These are phyloP conservation scores for Cladosporium austrohemisphaericum DNA, from an alignment of 2,329 filamentous ascomycete species.

Conservation along the genomic window DNA sequence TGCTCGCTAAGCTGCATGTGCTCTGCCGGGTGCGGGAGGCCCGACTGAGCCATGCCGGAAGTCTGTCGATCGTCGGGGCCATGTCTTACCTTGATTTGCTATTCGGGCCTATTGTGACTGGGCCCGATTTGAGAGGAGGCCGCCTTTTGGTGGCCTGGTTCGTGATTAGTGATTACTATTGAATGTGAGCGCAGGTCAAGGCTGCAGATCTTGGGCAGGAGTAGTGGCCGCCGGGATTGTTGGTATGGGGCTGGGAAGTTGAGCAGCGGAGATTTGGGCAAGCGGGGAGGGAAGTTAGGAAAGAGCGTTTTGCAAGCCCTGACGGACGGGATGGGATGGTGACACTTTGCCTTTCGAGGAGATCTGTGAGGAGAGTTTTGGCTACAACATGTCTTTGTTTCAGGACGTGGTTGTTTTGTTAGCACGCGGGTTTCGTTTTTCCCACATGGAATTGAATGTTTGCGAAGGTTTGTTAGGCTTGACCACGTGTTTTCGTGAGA, in stretches of 20 bases:
- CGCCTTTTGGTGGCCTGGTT: no score
- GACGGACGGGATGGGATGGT: background rate
- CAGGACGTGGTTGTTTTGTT: background rate
- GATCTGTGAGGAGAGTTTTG: background rate
- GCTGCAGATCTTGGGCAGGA: no score
- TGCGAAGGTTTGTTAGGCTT: no score
- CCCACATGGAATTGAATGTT: no score
- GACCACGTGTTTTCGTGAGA: no score
- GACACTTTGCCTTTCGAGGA: background rate
- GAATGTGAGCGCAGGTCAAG: no score
- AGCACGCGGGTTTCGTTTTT: no score
- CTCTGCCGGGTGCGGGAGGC: slow-evolving; percentile 3
- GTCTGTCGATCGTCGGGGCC: slow-evolving; percentile 5
- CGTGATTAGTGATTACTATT: background rate
- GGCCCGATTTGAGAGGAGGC: background rate
- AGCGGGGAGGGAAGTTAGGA: background rate
- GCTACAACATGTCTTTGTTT: background rate
- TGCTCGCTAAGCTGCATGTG: slow-evolving; percentile 12
- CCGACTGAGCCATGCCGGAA: slow-evolving; percentile 9
- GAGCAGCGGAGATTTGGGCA: background rate
- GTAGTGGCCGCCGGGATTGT: background rate
- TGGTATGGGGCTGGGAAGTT: background rate
- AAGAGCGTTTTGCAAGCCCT: background rate
- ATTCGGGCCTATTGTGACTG: slow-evolving; percentile 5
- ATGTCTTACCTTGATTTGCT: background rate